phyloP scores from a whole-genome alignment of 148 eudicot species.

The Silene uniflora region DNA sequence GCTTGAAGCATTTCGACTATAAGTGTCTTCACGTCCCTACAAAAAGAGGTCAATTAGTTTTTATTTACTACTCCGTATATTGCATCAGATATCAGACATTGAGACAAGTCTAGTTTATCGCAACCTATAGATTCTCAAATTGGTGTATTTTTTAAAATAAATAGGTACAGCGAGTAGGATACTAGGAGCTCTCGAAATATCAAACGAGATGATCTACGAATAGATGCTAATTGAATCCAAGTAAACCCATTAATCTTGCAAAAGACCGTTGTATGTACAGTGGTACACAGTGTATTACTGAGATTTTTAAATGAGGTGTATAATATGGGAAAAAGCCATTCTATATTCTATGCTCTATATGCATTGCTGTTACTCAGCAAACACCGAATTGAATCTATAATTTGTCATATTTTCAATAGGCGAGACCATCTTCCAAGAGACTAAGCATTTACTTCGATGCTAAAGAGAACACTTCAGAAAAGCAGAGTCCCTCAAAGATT shows the following conservation, averaged over 20 bases:
- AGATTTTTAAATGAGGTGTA: too few relatives aligned
- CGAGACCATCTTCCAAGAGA: background rate
- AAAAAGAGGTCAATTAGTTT: slow-evolving; percentile 8
- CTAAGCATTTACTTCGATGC: background rate
- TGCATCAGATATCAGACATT: background rate
- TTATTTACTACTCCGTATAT: background rate
- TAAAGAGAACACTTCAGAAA: background rate
- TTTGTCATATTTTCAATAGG: background rate
- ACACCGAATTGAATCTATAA: too few relatives aligned
- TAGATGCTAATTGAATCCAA: background rate
- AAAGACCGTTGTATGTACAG: too few relatives aligned
- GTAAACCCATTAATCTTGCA: background rate
- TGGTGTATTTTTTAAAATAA: background rate
- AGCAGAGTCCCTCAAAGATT: background rate
- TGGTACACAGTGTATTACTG: too few relatives aligned
- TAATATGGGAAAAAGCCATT: too few relatives aligned
- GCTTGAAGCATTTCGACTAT: slow-evolving; percentile 83
- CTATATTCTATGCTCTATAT: too few relatives aligned
- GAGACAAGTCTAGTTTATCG: background rate
- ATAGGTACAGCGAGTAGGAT: background rate
- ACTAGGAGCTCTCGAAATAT: background rate
- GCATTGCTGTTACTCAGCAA: too few relatives aligned
- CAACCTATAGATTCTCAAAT: background rate
- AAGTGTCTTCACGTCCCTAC: slow-evolving; percentile 73
- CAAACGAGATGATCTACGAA: background rate